Percentiles rank a stretch among this genome's conserved stretches.
phyloP scores from a whole-genome alignment of 163 green algal genomes.

The Chlamydomonas reinhardtii region DNA sequence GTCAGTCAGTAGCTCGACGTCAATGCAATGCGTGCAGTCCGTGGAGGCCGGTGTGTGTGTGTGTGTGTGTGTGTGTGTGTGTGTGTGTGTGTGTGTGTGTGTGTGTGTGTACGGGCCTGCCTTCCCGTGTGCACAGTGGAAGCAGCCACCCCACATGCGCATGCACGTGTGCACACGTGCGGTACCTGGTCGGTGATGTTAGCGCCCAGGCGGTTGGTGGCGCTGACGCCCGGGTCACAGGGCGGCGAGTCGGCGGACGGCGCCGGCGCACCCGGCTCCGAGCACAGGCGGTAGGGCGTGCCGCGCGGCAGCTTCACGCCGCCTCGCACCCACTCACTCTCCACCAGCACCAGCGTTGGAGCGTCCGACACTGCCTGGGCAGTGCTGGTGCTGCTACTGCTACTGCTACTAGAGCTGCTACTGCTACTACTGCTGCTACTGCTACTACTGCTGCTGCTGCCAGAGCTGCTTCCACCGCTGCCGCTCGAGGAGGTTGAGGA shows the following conservation, averaged over 20 bases:
- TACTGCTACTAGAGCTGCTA: no score
- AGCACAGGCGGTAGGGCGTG: constrained; percentile 6
- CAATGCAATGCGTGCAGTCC: no score
- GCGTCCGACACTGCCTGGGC: not conserved
- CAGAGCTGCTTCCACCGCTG: not conserved
- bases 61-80: no score
- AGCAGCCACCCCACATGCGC: no score
- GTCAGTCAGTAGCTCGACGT: no score
- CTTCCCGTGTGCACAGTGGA: no score
- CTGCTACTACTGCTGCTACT: no score
- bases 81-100: no score
- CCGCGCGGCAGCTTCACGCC: not conserved
- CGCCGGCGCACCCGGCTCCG: not conserved
- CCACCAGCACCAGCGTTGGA: not conserved
- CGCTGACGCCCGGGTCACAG: constrained; percentile 18
- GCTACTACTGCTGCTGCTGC: no score
- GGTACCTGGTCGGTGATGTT: constrained; percentile 26
- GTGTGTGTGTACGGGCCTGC: no score
- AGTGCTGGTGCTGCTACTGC: not conserved
- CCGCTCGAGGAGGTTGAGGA: not conserved
- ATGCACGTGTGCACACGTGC: no score
- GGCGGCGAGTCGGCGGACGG: not conserved
- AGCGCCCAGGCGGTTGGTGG: constrained; percentile 13
- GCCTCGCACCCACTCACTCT: not conserved
- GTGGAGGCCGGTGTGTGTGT: no score